phyloP scores from a whole-genome alignment of 306 rosid genomes.

The Cicer arietinum region DNA sequence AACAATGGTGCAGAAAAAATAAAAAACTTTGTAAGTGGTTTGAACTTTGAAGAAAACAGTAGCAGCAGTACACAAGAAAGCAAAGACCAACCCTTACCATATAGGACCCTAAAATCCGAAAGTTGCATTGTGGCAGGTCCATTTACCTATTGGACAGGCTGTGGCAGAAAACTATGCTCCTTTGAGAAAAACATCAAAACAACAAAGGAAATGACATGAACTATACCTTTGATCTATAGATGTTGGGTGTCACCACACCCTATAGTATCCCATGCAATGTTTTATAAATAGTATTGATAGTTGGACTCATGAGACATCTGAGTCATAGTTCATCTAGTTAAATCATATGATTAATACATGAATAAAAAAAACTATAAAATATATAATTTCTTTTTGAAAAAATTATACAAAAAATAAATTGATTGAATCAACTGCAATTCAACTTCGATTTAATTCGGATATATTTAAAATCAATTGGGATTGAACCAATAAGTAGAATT shows the following conservation, averaged over 20 bases:
- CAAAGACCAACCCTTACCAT: slow-evolving; percentile 39
- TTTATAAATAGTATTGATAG: too few species aligned
- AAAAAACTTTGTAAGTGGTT: slow-evolving; percentile 7
- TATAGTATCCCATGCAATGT: background rate
- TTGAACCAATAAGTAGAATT: too few species aligned
- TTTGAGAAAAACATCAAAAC: slow-evolving; percentile 28
- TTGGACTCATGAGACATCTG: too few species aligned
- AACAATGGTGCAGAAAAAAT: too few species aligned
- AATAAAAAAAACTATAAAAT: too few species aligned
- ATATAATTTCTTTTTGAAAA: too few species aligned
- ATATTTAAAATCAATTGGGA: too few species aligned
- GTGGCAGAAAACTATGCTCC: slow-evolving; percentile 33
- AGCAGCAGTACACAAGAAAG: slow-evolving; percentile 50
- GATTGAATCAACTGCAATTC: too few species aligned
- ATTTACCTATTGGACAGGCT: slow-evolving; percentile 28
- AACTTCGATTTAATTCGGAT: too few species aligned
- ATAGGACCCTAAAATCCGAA: slow-evolving; percentile 17
- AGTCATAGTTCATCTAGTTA: too few species aligned
- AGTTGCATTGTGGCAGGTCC: slow-evolving; percentile 38
- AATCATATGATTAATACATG: too few species aligned
- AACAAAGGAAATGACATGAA: slow-evolving; percentile 12
- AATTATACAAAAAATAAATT: too few species aligned
- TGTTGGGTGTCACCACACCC: background rate
- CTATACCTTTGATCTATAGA: background rate
- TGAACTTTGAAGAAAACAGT: slow-evolving; percentile 38